These are phyloP conservation scores for Camellia oleifera DNA, from an alignment of 179 eudicot species.

Conservation along the genomic window DNA sequence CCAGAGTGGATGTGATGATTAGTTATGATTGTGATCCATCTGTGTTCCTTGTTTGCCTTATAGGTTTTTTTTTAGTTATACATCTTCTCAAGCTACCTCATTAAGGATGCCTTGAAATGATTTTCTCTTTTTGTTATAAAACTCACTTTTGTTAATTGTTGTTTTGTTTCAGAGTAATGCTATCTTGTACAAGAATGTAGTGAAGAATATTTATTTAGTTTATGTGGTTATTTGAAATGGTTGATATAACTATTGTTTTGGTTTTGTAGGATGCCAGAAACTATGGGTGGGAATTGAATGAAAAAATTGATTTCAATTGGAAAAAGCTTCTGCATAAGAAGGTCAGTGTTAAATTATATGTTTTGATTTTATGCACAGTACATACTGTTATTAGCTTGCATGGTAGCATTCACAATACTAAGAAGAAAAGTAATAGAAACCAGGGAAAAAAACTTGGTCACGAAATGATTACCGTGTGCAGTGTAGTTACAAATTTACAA, in stretches of 20 bases:
- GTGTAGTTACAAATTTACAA: neutral
- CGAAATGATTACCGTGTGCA: neutral
- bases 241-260: constrained; percentile 19
- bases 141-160: neutral
- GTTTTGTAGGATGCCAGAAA: constrained; percentile 73
- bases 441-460: neutral
- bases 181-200: neutral
- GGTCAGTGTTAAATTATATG: constrained; percentile 42
- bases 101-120: neutral
- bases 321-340: constrained; percentile 91
- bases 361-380: constrained; percentile 11
- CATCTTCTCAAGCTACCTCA: neutral
- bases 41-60: neutral
- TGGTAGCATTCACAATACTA: neutral
- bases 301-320: constrained; percentile 84
- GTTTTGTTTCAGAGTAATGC: neutral
- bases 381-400: neutral
- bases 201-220: neutral
- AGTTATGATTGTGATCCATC: neutral
- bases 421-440: neutral
- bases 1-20: constrained; percentile 4
- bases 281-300: constrained; percentile 92
- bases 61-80: neutral
- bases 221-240: neutral
- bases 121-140: neutral